Evolutionary conservation across 192 early-diverging fungal genomes (phyloP).

Genomic region (Backusella luteola): DNA sequence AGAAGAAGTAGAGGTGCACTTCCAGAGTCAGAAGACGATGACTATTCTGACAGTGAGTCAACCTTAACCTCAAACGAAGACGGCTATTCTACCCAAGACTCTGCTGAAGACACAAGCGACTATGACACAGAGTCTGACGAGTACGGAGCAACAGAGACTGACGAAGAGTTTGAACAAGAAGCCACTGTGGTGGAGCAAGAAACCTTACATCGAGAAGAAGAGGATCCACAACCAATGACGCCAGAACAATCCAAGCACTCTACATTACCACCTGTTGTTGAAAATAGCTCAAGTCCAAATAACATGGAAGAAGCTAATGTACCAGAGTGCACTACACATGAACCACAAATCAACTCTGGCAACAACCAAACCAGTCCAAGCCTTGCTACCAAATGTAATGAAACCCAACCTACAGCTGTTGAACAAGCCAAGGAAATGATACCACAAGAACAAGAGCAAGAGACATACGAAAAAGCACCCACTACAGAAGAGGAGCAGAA

Average conservation of each 20-base stretch:
- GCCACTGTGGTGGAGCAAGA: neutral
- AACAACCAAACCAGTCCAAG: neutral
- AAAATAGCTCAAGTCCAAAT: neutral
- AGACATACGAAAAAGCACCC: too few species aligned
- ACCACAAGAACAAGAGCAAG: neutral
- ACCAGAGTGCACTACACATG: neutral
- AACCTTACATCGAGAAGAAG: neutral
- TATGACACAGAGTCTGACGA: conserved; percentile 11
- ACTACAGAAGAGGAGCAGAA: too few species aligned
- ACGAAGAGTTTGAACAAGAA: neutral
- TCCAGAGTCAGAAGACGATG: neutral
- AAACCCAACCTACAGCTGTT: neutral
- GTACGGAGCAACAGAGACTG: neutral
- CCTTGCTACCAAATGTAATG: too few species aligned
- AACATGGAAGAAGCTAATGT: neutral
- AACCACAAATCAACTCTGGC: neutral
- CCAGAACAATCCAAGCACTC: neutral
- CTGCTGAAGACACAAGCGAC: neutral
- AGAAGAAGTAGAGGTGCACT: conserved; percentile 1
- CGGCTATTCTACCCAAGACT: neutral
- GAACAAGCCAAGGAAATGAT: neutral
- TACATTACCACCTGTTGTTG: neutral
- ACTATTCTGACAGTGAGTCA: neutral
- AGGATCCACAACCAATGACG: neutral
- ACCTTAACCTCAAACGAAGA: neutral